Evolutionary conservation across 805 yeast species (phyloP).

Genomic region (Ogataea salicorniae): DNA sequence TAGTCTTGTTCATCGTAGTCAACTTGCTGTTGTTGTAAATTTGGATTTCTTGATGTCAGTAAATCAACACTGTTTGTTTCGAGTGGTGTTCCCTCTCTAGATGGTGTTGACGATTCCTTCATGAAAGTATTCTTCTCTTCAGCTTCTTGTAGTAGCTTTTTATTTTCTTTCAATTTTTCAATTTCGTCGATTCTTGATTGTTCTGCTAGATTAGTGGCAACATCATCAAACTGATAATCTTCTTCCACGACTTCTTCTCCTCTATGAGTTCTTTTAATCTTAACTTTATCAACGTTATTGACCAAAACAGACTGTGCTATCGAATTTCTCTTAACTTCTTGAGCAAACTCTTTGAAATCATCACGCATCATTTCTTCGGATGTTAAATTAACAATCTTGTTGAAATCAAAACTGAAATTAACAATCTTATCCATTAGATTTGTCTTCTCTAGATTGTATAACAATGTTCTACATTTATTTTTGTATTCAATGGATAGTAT

Average conservation of each 20-base stretch:
- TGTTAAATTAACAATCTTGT: constrained; percentile 55
- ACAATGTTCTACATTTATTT: constrained; percentile 61
- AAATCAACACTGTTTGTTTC: neutral
- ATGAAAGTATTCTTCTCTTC: constrained; percentile 8
- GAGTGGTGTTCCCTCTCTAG: too few species aligned
- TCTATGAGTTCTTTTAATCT: constrained; percentile 75
- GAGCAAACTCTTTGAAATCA: constrained; percentile 69
- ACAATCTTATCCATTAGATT: constrained; percentile 54
- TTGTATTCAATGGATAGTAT: constrained; percentile 41
- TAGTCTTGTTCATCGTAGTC: neutral
- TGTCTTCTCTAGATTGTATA: constrained; percentile 57
- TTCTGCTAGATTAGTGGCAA: constrained; percentile 15
- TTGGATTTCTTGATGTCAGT: neutral
- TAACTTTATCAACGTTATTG: constrained; percentile 39
- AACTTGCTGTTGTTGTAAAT: neutral
- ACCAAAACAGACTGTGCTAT: constrained; percentile 65
- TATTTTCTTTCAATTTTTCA: constrained; percentile 21
- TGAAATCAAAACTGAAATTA: constrained; percentile 46
- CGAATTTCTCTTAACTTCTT: constrained; percentile 63
- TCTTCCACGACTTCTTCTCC: constrained; percentile 81
- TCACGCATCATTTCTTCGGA: constrained; percentile 69
- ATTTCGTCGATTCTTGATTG: constrained; percentile 24
- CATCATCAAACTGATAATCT: constrained; percentile 30
- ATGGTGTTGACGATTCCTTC: too few species aligned
- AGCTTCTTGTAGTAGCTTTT: constrained; percentile 7